Evolutionary conservation across 23 red algal genomes (phyloP), one percentile per base, ranked within the genome.

Genomic region (Porphyridium purpureum): DNA sequence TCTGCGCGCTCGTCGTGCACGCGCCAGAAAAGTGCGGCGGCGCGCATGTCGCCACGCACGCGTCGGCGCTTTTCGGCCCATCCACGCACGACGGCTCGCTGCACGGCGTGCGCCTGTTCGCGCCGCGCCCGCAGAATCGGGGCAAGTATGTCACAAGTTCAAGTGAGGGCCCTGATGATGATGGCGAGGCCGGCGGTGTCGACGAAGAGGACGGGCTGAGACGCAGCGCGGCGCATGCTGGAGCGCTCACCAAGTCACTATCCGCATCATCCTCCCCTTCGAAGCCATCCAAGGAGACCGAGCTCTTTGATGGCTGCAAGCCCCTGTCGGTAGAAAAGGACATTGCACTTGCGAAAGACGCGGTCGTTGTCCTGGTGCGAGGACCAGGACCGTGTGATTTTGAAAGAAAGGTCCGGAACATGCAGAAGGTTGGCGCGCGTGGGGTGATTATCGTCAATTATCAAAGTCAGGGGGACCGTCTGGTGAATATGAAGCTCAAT

Each of bases 391-490:
- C 3, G 66, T 93, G 84, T 35, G 75, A 73, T 33, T 93, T 93
- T 66, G 50, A 70, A 34, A 55, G 59, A 5, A 93, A 93, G 63
- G 59, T 81, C 0, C 29, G 35, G 40, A 24, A 41, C 64, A 74
- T 74, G 62, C 74, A 93, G 33, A 56, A 65, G 20, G 75, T 69
- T 1, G 84, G 84, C 19, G 84, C 84, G 4, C 49, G 31, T 7
- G 84, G 84, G 46, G 72, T 82, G 11, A 61, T 93, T 29, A 71
- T 93, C 3, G 73, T 93, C 21, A 93, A 93, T 58, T 35, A 28
- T 23, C 50, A 60, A 22, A 50, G 52, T 24, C 64, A 81, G 50
- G 74, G 74, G 0, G 68, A 85, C 24, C 51, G 72, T 27, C 61
- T 85, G 31, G 69, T 62, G 1, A 85, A 85, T 25, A 85, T 85